Base-by-base conservation (phyloP, 139 green algal species). In the Cymbomonas tetramitiformis region DNA sequence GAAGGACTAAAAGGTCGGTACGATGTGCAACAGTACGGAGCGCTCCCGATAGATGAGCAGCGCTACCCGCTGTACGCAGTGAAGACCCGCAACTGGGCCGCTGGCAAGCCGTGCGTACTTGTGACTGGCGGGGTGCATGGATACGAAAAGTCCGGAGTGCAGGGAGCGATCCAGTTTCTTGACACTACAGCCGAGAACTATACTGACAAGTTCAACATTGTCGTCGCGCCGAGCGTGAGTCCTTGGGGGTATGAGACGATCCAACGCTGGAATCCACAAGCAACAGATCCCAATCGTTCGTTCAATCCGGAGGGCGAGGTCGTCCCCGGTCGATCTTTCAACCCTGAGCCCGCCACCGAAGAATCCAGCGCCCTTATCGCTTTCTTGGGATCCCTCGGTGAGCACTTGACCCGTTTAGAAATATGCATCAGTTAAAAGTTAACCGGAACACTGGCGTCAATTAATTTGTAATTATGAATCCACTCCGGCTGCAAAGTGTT, bases 211-310 rank as follows among this genome's bases (percentile, higher is more conserved):
- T 58, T 58, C 30, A 58, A 58, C 50, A 12, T 58, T 5, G n/a
- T 58, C 30, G 50, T 58, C 18, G 18, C 23, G 5, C 50, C 50
- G 28, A 47, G 50, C 50, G 50, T 58, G 7, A 30, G 7, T 5
- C 50, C 50, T n/a, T 58, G 50, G 50, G 50, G 50, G 4, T 58
- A 58, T 32, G 50, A 58, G 30, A 40, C n/a, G 29, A 24, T 58
- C 30, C 50, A 58, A 32, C 50, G 50, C 15, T 58, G 50, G 50
- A 58, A 58, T 21, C 31, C 50, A 0, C 6, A 7, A 9, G 50
- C 50, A 5, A 32, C 46, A n/a, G 50, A 58, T 21, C 50, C 50
- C 30, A 58, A 58, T 21, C 50, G 50, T 8, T 33, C 18, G 9
- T 58, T 58, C 50, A 38, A 44, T 21, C 44, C 44, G 15, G 15